These are phyloP conservation scores for Phytophthora sansomeana DNA, from an alignment of 352 stramenopile species.

Conservation along the genomic window DNA sequence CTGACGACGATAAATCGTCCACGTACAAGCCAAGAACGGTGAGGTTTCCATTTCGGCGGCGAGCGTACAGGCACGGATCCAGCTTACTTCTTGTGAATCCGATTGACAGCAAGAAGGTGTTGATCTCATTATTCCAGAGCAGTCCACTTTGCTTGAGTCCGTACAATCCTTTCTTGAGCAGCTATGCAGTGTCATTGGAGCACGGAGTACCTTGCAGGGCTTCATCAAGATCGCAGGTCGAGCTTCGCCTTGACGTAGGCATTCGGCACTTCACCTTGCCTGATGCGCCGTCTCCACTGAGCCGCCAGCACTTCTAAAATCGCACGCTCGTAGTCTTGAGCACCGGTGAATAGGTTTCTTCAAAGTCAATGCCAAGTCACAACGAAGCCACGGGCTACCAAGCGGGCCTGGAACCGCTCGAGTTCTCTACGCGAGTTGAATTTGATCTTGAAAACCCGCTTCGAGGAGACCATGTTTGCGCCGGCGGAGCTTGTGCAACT, in stretches of 20 bases:
- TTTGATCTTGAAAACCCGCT: slow-evolving; percentile 21
- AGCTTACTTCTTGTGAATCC: slow-evolving; percentile 1
- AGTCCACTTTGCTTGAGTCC: slow-evolving; percentile 8
- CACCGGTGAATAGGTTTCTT: slow-evolving; percentile 6
- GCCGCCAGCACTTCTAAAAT: slow-evolving; percentile 1
- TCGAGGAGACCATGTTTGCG: slow-evolving; percentile 5
- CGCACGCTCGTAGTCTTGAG: slow-evolving; percentile 7
- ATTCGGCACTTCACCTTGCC: slow-evolving; percentile 12
- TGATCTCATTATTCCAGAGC: slow-evolving; percentile 13
- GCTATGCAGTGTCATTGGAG: neutral
- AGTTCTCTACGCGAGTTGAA: slow-evolving; percentile 5
- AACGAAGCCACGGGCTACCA: slow-evolving; percentile 5
- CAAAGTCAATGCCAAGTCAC: slow-evolving; percentile 4
- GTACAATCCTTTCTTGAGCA: slow-evolving; percentile 9
- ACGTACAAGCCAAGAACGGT: slow-evolving; percentile 16
- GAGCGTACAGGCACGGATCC: slow-evolving; percentile 9
- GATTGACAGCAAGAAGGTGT: neutral
- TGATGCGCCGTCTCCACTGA: neutral
- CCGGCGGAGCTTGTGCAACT: neutral
- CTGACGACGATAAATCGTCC: slow-evolving; percentile 9
- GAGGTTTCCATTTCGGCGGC: neutral
- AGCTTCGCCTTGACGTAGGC: slow-evolving; percentile 9
- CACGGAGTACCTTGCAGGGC: neutral
- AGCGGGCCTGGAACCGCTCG: slow-evolving; percentile 9
- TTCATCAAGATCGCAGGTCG: slow-evolving; percentile 3